These are phyloP conservation scores for Lepidium aucheri DNA, from an alignment of 345 rosid genomes.

Conservation along the genomic window DNA sequence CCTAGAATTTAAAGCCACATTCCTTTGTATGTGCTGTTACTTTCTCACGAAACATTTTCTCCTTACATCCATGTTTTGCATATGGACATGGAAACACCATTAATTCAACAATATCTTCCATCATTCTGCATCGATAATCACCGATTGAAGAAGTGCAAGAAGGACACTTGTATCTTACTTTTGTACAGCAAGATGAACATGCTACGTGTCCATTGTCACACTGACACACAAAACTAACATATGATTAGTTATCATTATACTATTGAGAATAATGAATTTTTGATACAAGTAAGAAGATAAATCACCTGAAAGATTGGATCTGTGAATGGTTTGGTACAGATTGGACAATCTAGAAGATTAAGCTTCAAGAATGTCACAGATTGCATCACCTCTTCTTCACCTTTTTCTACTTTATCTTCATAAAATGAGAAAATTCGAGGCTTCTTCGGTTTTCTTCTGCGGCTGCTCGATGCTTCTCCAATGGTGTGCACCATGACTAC, in stretches of 20 bases:
- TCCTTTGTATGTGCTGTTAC: too few relatives aligned
- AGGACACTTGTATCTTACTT: conserved; percentile 22
- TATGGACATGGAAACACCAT: conserved; percentile 25
- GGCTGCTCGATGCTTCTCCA: background rate
- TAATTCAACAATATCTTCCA: conserved; percentile 32
- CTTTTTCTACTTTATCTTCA: background rate
- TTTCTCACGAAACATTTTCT: conserved; percentile 11
- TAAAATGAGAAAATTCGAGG: background rate
- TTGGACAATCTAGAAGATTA: background rate
- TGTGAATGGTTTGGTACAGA: background rate
- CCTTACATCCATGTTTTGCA: background rate
- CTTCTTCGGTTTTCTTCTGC: background rate
- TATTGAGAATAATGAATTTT: too few relatives aligned
- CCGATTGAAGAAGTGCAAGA: background rate
- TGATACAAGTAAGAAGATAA: too few relatives aligned
- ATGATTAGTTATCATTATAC: too few relatives aligned
- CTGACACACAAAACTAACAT: background rate
- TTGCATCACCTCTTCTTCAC: background rate
- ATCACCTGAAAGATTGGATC: background rate
- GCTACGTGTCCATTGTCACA: conserved; percentile 56
- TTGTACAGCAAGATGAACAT: conserved; percentile 35
- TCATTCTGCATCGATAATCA: conserved; percentile 32
- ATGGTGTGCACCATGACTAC: background rate
- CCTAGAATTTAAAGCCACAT: conserved; percentile 29
- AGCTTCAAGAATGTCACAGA: background rate